Conservation (phyloP, 257 asterid species). For the Pogostemon cablin region DNA sequence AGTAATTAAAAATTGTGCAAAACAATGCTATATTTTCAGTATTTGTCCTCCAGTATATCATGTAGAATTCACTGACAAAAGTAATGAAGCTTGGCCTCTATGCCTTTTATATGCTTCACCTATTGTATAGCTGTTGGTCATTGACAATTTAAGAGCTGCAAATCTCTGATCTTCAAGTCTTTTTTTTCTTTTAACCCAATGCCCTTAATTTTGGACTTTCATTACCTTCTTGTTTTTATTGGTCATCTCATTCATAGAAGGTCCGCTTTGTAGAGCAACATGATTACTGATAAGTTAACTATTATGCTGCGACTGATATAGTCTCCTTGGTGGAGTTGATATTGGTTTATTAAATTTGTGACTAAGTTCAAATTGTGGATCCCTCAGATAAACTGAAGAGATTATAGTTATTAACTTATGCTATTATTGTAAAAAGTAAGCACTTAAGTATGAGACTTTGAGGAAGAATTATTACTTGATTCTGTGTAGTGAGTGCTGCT, state of each 20-base stretch:
- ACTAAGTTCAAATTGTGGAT: conserved; percentile 10
- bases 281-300: conserved; percentile 10
- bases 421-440: neutral
- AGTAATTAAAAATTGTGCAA: conserved; percentile 9
- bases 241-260: conserved; percentile 12
- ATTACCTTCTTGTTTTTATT: neutral
- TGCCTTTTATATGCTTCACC: neutral
- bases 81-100: conserved; percentile 5
- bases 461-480: conserved; percentile 24
- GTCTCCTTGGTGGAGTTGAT: conserved; percentile 24
- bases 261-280: conserved; percentile 12
- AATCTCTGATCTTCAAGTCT: neutral
- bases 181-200: neutral
- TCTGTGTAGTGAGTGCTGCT: conserved; percentile 14
- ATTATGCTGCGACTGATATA: conserved; percentile 4
- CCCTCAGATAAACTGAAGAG: conserved; percentile 19
- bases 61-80: neutral
- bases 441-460: conserved; percentile 18
- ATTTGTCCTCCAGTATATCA: neutral
- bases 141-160: neutral
- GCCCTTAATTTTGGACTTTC: conserved; percentile 5
- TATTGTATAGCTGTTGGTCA: conserved; percentile 17
- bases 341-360: conserved; percentile 7
- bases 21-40: conserved; percentile 2
- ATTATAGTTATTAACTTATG: neutral